Evolutionary conservation across 2,329 filamentous ascomycete genomes (phyloP), one percentile per base, ranked within the genome.

Genomic region (Arachnomyces sp.): DNA sequence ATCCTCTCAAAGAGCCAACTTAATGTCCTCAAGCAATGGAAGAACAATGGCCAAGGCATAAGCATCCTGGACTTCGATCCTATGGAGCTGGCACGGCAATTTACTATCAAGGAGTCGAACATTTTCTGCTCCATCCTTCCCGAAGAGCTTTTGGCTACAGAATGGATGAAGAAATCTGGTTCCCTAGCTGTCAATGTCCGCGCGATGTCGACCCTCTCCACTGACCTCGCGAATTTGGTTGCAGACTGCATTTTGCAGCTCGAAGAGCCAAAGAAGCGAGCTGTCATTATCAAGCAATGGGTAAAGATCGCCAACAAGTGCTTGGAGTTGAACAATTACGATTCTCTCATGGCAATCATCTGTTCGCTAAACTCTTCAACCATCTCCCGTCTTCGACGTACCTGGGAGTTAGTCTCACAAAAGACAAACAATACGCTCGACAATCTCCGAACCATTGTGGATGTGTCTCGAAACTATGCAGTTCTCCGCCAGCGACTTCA

Each of bases 311-410:
- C 86, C 1, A 76, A 84, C 52, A 86, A 85, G 53, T 94, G 87
- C 50, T 71, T 93, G 4, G 86, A 92, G 55, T 74, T 96, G 17
- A 84, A 92, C 67, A 98, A 98, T 66, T 98, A 95, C 53, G 90
- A 98, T 57, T 86, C 87, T 0, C 69, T 98, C 8, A 95, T 96
- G 88, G 88, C 92, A 6, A 95, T 98, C 52, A 87, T 95, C 54
- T 95, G 89, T 69, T 89, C 86, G 7, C 67, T 98, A 36, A 94
- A 94, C 63, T 89, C 85, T 42, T 94, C 89, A 12, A 90, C 88
- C 53, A 90, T 98, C 51, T 80, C 80, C 40, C 85, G 92, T 14
- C 71, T 98, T 7, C 86, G 84, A 58, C 84, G 82, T 55, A 98
- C 92, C 0, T 98, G 92, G 92, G 92, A 96, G 40, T 62, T 81